Conservation (phyloP, 805 yeast genomes). For the Lipomyces spencermartinsiae region DNA sequence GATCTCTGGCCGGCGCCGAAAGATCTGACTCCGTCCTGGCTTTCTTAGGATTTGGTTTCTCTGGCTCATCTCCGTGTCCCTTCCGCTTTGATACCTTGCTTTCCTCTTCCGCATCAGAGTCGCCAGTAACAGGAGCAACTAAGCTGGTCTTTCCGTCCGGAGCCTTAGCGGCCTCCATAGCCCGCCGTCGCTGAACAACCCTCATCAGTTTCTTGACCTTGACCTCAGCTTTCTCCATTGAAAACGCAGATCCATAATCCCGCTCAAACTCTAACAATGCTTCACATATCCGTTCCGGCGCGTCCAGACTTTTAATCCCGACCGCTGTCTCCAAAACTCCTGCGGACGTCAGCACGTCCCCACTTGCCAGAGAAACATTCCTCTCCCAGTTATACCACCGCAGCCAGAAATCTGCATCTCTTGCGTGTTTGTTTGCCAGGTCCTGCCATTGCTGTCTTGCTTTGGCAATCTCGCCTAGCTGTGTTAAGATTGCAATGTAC, state of each 20-base stretch:
- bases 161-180: slow-evolving; percentile 26
- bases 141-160: neutral
- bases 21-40: slow-evolving; percentile 15
- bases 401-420: slow-evolving; percentile 58
- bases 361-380: slow-evolving; percentile 39
- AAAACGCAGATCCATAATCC: slow-evolving; percentile 45
- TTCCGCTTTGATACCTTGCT: slow-evolving; percentile 11
- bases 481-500: slow-evolving; percentile 19
- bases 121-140: neutral
- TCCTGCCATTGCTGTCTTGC: slow-evolving; percentile 35
- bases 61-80: neutral
- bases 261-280: slow-evolving; percentile 53
- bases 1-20: slow-evolving; percentile 44
- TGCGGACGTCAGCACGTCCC: slow-evolving; percentile 42
- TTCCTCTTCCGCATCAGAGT: neutral
- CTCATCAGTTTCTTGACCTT: slow-evolving; percentile 43
- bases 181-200: slow-evolving; percentile 30
- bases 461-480: slow-evolving; percentile 9
- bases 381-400: slow-evolving; percentile 52
- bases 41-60: slow-evolving; percentile 10
- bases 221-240: slow-evolving; percentile 42
- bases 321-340: slow-evolving; percentile 48
- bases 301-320: slow-evolving; percentile 48
- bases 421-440: slow-evolving; percentile 43
- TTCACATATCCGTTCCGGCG: slow-evolving; percentile 58